These are phyloP conservation scores for Heliosperma pusillum DNA, from an alignment of 148 eudicot species.

Conservation along the genomic window DNA sequence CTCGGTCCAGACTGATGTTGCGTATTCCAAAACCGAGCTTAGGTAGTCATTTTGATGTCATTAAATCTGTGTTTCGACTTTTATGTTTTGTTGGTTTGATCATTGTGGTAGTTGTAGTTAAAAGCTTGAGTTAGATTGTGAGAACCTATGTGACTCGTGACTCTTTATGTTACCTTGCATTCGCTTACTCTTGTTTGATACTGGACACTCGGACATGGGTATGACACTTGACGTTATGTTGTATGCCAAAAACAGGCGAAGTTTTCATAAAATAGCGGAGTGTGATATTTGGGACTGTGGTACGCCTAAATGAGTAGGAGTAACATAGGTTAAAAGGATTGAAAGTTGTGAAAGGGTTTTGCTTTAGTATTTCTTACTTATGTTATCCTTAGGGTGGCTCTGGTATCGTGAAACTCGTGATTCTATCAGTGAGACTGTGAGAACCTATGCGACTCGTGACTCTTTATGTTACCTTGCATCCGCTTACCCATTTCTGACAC, in stretches of 20 bases:
- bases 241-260: too few relatives aligned
- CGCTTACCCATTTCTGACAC: background rate
- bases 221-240: too few relatives aligned
- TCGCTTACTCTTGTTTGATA: background rate
- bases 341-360: background rate
- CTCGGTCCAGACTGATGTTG: slow-evolving; percentile 77
- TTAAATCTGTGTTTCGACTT: background rate
- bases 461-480: background rate
- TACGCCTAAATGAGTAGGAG: background rate
- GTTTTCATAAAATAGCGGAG: too few relatives aligned
- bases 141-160: background rate
- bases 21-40: slow-evolving; percentile 87
- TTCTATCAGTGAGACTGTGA: background rate
- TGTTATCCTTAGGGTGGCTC: background rate
- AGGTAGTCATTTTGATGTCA: slow-evolving; percentile 39
- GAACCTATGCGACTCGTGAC: background rate
- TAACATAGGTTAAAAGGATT: background rate
- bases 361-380: background rate
- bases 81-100: background rate
- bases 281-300: background rate
- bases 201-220: too few relatives aligned
- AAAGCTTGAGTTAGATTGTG: background rate
- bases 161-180: background rate
- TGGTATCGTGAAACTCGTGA: background rate
- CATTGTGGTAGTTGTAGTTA: background rate